Evolutionary conservation across 2,329 filamentous ascomycete species (phyloP), one percentile per base, ranked within the genome.

Genomic region (Fusarium brachygibbosum): DNA sequence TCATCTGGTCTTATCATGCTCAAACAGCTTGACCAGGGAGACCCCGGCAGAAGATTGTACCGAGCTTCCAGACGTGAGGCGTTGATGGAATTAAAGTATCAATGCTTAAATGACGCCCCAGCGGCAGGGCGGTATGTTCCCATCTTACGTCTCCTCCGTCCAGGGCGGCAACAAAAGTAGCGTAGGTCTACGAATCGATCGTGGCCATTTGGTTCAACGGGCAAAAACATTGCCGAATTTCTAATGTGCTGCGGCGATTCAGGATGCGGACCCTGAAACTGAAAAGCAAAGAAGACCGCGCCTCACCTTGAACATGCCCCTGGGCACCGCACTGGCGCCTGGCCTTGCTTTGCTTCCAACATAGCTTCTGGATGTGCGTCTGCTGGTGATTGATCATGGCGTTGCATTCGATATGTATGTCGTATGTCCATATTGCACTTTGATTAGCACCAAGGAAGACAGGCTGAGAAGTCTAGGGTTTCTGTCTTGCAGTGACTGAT

Each of bases 11-110:
- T 45, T 46, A 23, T 54, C 28, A 54, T 44, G 40, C 44, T 58
- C 40, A 38, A 44, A 23, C 31, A 45, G 46, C 38, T 23, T 41
- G 31, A 23, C 32, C 40, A 66, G 54, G 63, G 41, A 67, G 42
- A 59, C 37, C 52, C 49, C 11, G 13, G 44, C 29, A 35, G 49
- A 45, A 38, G 16, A 52, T 60, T 48, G 35, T 34, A 31, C 38
- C 51, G 37, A 55, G 42, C 44, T 37, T 35, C 31, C 29, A 66
- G 71, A 69, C 60, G 68, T 66, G 68, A 69, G 68, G 68, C 68
- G 60, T 71, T 35, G 31, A 42, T 49, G 34, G 62, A 11, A 44
- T 38, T 37, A 38, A 19, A 35, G 42, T 62, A 61, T 54, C 49
- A 48, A 53, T 55, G 44, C 66, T 71, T 63, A 68, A 59, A 57